Evolutionary conservation across 2,329 filamentous ascomycete species (phyloP).

Genomic region (Alternaria hordeiaustralica): DNA sequence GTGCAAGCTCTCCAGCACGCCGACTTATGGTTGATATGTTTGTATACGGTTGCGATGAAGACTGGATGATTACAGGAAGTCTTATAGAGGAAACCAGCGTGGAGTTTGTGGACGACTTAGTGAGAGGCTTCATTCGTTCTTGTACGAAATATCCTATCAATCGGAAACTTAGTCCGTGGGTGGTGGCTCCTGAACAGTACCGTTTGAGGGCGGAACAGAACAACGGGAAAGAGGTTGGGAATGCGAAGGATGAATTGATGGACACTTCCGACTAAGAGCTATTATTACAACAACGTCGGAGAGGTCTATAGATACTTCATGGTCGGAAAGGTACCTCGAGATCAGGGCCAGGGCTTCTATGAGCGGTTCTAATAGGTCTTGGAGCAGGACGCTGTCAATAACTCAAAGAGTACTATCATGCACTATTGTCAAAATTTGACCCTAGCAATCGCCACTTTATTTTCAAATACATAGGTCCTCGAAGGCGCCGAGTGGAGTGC

Average conservation of each 20-base stretch:
- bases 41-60: neutral
- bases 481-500: constrained; percentile 5
- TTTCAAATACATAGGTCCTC: neutral
- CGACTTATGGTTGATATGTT: neutral
- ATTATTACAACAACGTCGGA: neutral
- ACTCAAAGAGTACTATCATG: neutral
- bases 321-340: neutral
- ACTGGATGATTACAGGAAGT: neutral
- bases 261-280: neutral
- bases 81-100: neutral
- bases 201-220: neutral
- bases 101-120: neutral
- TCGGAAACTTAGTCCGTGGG: neutral
- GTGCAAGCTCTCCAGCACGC: neutral
- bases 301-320: neutral
- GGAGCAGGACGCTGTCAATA: neutral
- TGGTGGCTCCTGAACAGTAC: neutral
- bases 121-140: neutral
- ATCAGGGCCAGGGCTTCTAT: neutral
- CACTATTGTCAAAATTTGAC: neutral
- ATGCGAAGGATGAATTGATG: neutral
- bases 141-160: neutral
- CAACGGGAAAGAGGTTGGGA: neutral
- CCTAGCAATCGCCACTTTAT: neutral
- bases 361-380: neutral